phyloP scores from a whole-genome alignment of 148 eudicot genomes.

The Chenopodium quinoa region DNA sequence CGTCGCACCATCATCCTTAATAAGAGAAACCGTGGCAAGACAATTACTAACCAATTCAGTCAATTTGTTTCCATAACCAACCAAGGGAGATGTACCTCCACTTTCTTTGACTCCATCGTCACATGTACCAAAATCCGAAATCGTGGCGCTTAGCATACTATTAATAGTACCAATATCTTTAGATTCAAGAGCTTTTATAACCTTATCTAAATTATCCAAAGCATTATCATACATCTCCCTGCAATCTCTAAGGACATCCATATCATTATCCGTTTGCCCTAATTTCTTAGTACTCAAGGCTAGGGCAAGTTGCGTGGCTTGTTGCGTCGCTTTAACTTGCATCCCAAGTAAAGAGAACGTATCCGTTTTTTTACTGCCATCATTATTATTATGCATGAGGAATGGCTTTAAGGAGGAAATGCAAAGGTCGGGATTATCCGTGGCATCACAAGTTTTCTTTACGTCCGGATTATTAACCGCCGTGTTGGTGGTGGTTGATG shows the following conservation, averaged over 20 bases:
- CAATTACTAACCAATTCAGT: constrained; percentile 48
- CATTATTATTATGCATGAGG: not conserved
- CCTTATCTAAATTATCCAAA: constrained; percentile 27
- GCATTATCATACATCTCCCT: constrained; percentile 30
- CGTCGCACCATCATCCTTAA: constrained; percentile 3
- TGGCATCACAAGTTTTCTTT: constrained; percentile 29
- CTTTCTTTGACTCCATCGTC: constrained; percentile 26
- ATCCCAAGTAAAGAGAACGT: constrained; percentile 18
- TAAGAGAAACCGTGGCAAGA: constrained; percentile 33
- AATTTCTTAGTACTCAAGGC: not conserved
- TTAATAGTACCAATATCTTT: constrained; percentile 36
- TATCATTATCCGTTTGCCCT: not conserved
- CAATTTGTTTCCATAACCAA: constrained; percentile 13
- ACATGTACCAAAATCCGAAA: constrained; percentile 37
- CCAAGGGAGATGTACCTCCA: constrained; percentile 12
- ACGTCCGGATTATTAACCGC: not conserved
- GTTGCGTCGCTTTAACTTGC: constrained; percentile 22
- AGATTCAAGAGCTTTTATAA: constrained; percentile 12
- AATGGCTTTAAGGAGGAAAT: constrained; percentile 19
- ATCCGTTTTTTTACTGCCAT: not conserved
- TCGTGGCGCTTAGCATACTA: constrained; percentile 44
- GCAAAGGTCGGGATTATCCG: constrained; percentile 38
- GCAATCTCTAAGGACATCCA: constrained; percentile 19
- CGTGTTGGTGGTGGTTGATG: not conserved
- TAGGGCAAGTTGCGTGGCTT: constrained; percentile 13